Evolutionary conservation across 306 rosid species (phyloP).

Genomic region (Carpinus viminea): DNA sequence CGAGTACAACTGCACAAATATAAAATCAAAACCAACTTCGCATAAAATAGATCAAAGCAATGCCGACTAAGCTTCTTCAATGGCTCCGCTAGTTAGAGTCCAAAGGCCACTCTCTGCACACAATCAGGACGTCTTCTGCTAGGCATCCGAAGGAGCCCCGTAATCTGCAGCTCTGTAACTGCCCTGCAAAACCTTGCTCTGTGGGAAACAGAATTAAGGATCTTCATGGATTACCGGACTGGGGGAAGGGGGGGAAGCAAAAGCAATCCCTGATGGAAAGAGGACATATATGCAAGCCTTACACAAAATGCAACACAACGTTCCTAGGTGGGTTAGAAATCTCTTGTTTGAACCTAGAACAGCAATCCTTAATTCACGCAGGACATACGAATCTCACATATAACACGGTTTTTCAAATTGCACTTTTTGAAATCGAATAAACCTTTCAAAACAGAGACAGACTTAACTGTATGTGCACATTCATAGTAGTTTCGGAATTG

Average conservation of each 20-base stretch:
- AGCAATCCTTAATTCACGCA: background rate
- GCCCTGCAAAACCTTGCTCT: slow-evolving; percentile 96
- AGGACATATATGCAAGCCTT: background rate
- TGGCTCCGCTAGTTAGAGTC: slow-evolving; percentile 43
- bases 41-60: background rate
- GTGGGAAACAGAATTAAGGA: slow-evolving; percentile 54
- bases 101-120: slow-evolving; percentile 89
- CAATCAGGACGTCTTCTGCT: slow-evolving; percentile 84
- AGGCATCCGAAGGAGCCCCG: slow-evolving; percentile 87
- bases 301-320: background rate
- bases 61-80: background rate
- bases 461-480: background rate
- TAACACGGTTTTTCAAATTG: background rate
- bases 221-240: background rate
- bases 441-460: too few relatives aligned
- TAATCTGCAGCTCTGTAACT: slow-evolving; percentile 76
- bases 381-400: background rate
- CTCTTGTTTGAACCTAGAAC: slow-evolving; percentile 3
- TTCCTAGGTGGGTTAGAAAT: background rate
- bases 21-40: background rate
- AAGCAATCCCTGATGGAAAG: background rate
- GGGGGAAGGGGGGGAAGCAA: background rate
- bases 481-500: background rate
- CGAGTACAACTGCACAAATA: background rate
- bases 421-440: too few relatives aligned